Conservation (phyloP, 495 filamentous ascomycete genomes). For the Aspergillus steynii region DNA sequence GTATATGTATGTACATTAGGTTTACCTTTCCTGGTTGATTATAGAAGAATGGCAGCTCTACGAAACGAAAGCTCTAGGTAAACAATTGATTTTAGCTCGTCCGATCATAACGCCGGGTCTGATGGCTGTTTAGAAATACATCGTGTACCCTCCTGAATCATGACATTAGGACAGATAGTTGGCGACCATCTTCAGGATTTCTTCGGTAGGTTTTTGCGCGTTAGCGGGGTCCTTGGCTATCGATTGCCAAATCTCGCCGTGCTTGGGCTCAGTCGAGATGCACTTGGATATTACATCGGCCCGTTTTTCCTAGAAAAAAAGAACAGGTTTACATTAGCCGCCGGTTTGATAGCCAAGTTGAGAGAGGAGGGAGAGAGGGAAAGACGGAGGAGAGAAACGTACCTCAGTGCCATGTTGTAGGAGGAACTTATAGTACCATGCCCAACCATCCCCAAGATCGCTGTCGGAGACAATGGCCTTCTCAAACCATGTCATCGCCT, state of each 20-base stretch:
- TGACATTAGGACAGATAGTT: constrained; percentile 24
- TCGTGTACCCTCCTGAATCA: not conserved
- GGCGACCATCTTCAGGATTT: constrained; percentile 77
- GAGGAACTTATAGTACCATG: constrained; percentile 96
- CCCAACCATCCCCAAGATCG: constrained; percentile 92
- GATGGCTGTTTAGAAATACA: not conserved
- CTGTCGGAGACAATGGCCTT: constrained; percentile 85
- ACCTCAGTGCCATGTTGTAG: constrained; percentile 82
- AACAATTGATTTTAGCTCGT: not conserved
- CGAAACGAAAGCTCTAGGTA: not conserved
- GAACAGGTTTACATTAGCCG: not conserved
- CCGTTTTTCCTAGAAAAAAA: constrained; percentile 67
- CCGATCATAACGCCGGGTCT: not conserved
- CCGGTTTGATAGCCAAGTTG: not conserved
- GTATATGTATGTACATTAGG: not conserved
- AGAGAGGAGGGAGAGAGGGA: not conserved
- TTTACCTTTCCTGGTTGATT: not conserved
- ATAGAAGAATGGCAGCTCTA: not conserved
- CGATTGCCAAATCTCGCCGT: constrained; percentile 90
- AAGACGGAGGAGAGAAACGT: constrained; percentile 16
- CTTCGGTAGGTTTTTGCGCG: constrained; percentile 69
- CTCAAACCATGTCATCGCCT: constrained; percentile 94
- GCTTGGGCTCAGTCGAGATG: constrained; percentile 74
- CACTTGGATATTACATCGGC: constrained; percentile 76
- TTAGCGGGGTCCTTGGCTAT: constrained; percentile 85